A percentile compares a stretch with the other conserved stretches of the same genome.
Conservation (phyloP, 768 basidiomycete species). For the Xerocomellus chrysenteron region DNA sequence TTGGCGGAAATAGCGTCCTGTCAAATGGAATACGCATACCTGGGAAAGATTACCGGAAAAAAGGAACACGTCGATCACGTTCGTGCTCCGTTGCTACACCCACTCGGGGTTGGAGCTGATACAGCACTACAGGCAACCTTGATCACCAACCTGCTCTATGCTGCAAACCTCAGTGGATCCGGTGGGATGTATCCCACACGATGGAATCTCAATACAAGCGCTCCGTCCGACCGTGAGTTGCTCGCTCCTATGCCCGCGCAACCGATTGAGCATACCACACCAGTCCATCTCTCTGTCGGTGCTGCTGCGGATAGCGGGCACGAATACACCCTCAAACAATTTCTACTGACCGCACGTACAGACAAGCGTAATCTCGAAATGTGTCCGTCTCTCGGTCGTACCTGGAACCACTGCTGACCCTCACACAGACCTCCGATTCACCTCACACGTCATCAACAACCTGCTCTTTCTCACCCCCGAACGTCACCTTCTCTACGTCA, state of each 20-base stretch:
- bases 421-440: slow-evolving; percentile 54
- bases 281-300: slow-evolving; percentile 54
- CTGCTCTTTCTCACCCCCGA: slow-evolving; percentile 32
- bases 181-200: slow-evolving; percentile 63
- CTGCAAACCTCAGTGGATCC: slow-evolving; percentile 42
- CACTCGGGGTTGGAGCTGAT: background rate
- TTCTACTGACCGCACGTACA: slow-evolving; percentile 60
- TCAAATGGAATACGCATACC: slow-evolving; percentile 83
- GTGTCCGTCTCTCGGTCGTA: slow-evolving; percentile 45
- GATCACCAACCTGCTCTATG: slow-evolving; percentile 47
- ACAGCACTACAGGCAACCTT: slow-evolving; percentile 41
- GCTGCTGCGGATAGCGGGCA: slow-evolving; percentile 69
- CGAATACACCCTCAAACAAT: slow-evolving; percentile 75
- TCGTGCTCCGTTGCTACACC: slow-evolving; percentile 17
- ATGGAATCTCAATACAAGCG: slow-evolving; percentile 52
- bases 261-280: background rate
- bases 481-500: slow-evolving; percentile 51
- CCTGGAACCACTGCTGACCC: background rate
- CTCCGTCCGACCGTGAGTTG: slow-evolving; percentile 47
- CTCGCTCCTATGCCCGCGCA: background rate
- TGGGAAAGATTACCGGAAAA: slow-evolving; percentile 76
- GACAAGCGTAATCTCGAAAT: slow-evolving; percentile 62
- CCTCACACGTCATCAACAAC: slow-evolving; percentile 58
- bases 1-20: slow-evolving; percentile 78
- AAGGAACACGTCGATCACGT: slow-evolving; percentile 59